phyloP scores from a whole-genome alignment of 805 yeast species.

The Wickerhamomyces silvicola region DNA sequence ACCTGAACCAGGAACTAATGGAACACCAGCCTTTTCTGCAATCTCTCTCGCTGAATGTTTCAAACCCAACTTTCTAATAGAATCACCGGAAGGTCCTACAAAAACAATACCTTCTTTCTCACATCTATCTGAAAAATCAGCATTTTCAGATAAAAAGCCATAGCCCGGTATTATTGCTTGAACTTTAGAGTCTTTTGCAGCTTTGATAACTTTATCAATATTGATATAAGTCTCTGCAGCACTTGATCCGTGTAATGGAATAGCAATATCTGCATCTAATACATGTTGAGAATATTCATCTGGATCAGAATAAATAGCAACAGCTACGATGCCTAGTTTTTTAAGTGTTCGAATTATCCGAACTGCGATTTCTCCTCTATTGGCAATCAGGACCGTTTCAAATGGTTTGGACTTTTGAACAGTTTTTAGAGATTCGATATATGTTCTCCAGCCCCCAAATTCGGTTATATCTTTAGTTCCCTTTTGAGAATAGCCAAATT shows the following conservation, averaged over 20 bases:
- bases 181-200: constrained; percentile 78
- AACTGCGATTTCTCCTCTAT: constrained; percentile 97
- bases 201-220: constrained; percentile 76
- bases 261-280: constrained; percentile 69
- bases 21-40: constrained; percentile 88
- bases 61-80: constrained; percentile 84
- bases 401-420: constrained; percentile 46
- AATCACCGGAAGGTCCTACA: constrained; percentile 95
- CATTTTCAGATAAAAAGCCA: constrained; percentile 94
- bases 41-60: constrained; percentile 96
- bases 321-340: constrained; percentile 67
- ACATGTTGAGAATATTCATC: constrained; percentile 90
- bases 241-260: constrained; percentile 71
- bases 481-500: constrained; percentile 63
- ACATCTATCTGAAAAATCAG: constrained; percentile 90
- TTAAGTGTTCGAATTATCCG: constrained; percentile 85
- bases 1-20: constrained; percentile 96
- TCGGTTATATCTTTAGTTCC: constrained; percentile 79
- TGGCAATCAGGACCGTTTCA: constrained; percentile 84
- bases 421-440: constrained; percentile 34
- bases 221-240: constrained; percentile 90
- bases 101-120: constrained; percentile 77
- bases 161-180: constrained; percentile 98
- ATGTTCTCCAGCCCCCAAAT: constrained; percentile 83
- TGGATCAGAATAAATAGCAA: constrained; percentile 87